These are phyloP conservation scores for Solanum pimpinellifolium DNA, from an alignment of 257 asterid genomes.

Conservation along the genomic window DNA sequence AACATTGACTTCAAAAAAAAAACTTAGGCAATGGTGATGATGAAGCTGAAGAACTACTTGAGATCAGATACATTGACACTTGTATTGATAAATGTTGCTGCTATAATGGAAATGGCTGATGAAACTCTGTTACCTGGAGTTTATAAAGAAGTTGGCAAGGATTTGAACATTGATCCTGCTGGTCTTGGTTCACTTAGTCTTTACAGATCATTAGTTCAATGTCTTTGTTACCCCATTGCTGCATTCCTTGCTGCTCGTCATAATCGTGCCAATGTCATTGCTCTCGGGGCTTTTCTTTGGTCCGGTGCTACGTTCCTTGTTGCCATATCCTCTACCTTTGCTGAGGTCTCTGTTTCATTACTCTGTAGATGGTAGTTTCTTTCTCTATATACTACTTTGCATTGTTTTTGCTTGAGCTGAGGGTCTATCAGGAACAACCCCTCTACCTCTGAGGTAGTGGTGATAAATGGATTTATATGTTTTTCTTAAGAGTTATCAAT, in stretches of 20 bases:
- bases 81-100: neutral
- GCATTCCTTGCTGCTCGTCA: neutral
- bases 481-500: too few species aligned
- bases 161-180: neutral
- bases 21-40: neutral
- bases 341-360: conserved; percentile 16
- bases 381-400: too few species aligned
- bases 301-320: conserved; percentile 55
- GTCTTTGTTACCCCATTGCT: neutral
- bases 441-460: too few species aligned
- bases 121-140: neutral
- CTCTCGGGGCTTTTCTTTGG: conserved; percentile 73
- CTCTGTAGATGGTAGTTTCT: too few species aligned
- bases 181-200: neutral
- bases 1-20: neutral
- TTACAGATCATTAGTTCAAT: neutral
- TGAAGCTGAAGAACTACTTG: neutral
- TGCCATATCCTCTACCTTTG: conserved; percentile 51
- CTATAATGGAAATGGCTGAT: neutral
- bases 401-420: too few species aligned
- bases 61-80: neutral
- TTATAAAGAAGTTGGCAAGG: neutral
- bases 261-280: neutral
- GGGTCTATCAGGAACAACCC: too few species aligned
- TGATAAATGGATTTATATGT: too few species aligned